Base-by-base conservation (phyloP, 805 yeast genomes). In the Yarrowia alimentaria region DNA sequence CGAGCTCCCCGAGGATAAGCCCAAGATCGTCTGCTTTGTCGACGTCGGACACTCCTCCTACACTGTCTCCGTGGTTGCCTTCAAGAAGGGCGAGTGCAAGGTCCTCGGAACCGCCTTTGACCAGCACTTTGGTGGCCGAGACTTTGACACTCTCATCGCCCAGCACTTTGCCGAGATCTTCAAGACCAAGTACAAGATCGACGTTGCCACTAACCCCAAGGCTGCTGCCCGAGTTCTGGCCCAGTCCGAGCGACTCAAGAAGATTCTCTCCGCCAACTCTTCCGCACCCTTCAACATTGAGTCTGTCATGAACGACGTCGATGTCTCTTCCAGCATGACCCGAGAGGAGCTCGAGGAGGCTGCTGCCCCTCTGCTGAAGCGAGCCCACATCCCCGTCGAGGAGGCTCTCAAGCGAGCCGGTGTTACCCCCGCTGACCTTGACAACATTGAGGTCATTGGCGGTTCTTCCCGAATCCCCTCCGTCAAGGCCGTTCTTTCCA, bases 401-500 rank as follows among this genome's bases (percentile, higher is more conserved):
- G 67, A 71, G 49, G 98, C 98, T 56, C 76, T 93, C 66, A 77
- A 77, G 62, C 81, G 79, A 65, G 93, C 99, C 53, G 83, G 84
- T 55, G 67, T 93, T 55, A 64, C 79, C 28, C 72, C 75, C 56
- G 85, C 73, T 19, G 94, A 90, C 55, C 72, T 93, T 55, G 96
- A 90, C 72, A 80, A 89, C 49, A 83, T 93, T 60, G 99, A 93
- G 75, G 81, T 93, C 55, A 84, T 93, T 66, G 99, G 99, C 75
- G 99, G 99, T 62, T 85, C 95, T 68, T 86, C 97, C 61, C 89
- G 99, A 79, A 95, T 93, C 59, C 99, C 99, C 68, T 73, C 85
- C 52, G 76, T 93, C 68, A 93, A 93, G 79, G 78, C 82, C 61
- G 83, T 79, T 65, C 77, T 93, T 61, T 61, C 84, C 61, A 85